phyloP scores from a whole-genome alignment of 2,329 filamentous ascomycete species.

The Ascosphaera pollenicola region DNA sequence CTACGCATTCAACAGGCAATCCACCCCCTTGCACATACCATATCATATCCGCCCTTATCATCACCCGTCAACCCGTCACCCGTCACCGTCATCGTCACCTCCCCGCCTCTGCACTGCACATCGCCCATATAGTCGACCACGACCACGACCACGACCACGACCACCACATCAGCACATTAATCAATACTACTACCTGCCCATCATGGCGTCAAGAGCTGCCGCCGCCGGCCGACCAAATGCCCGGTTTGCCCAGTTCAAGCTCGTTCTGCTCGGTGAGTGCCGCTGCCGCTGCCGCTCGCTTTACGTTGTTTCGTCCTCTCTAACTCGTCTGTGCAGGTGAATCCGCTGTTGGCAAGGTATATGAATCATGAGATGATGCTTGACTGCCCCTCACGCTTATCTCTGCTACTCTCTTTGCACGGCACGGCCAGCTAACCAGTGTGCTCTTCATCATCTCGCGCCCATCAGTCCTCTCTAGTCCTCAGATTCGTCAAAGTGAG shows the following conservation, averaged over 20 bases:
- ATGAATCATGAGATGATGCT: slow-evolving; percentile 6
- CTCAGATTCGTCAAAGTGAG: slow-evolving; percentile 91
- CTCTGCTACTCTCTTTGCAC: not conserved
- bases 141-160: not conserved
- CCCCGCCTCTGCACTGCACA: too few species aligned
- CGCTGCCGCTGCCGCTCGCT: not conserved
- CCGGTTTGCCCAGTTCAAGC: slow-evolving; percentile 97
- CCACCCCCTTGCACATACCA: too few species aligned
- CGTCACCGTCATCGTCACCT: too few species aligned
- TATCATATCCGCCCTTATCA: too few species aligned
- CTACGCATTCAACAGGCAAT: too few species aligned
- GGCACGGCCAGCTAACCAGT: not conserved
- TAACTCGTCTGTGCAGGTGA: slow-evolving; percentile 47
- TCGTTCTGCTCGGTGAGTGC: slow-evolving; percentile 73
- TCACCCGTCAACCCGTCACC: too few species aligned
- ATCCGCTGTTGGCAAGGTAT: slow-evolving; percentile 94
- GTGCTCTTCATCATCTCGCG: slow-evolving; percentile 2
- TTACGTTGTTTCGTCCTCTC: slow-evolving; percentile 1
- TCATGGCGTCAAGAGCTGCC: slow-evolving; percentile 72
- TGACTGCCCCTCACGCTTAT: slow-evolving; percentile 7
- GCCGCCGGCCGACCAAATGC: slow-evolving; percentile 44
- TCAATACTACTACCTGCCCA: too few species aligned
- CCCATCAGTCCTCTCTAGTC: slow-evolving; percentile 71
- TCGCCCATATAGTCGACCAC: too few species aligned
- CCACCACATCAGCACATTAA: not conserved